Evolutionary conservation across 2,329 filamentous ascomycete species (phyloP), one percentile per base, ranked within the genome.

Genomic region (Sclerotinia subarctica): DNA sequence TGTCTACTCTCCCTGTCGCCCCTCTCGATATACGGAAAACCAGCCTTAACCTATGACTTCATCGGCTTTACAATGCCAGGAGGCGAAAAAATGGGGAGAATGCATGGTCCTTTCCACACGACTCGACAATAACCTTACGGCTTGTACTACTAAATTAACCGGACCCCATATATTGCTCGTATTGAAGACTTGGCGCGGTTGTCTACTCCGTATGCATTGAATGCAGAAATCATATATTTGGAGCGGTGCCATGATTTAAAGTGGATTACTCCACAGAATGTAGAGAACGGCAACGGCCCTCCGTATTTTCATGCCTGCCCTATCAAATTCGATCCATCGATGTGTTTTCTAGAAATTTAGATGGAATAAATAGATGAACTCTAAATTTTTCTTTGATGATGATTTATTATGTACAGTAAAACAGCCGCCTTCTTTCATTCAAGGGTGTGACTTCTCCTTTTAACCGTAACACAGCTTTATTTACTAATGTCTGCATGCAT

Each of bases 81-180:
- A 35, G 44, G 19, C 21, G 15, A 60, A 11, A 13, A 67, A 35
- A 60, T 53, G 21, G 42, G 32, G 54, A 62, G 44, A 53, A 38
- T 24, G n/a, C 17, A 47, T 21, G 15, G n/a, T n/a, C 54, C 64
- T 19, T 44, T 42, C 38, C 26, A 19, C 44, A 19, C 11, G 42
- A 35, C 15, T 38, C 56, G 21, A 24, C 65, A 67, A 46, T 47
- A n/a, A n/a, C n/a, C n/a, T n/a, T n/a, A 21, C 46, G 63, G 63
- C 62, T 38, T 62, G 21, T 35, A 35, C 29, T 35, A 35, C 29
- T 38, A 38, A 21, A 24, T 42, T 7, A 42, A 57, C 21, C 15
- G 35, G 21, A 24, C 32, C n/a, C 54, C 54, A 57, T 57, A 57
- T 38, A 57, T 57, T 17, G 32, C 26, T 62, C 58, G 58, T 62